These are phyloP conservation scores for Linaria vulgaris DNA, from an alignment of 257 asterid genomes.

Conservation along the genomic window DNA sequence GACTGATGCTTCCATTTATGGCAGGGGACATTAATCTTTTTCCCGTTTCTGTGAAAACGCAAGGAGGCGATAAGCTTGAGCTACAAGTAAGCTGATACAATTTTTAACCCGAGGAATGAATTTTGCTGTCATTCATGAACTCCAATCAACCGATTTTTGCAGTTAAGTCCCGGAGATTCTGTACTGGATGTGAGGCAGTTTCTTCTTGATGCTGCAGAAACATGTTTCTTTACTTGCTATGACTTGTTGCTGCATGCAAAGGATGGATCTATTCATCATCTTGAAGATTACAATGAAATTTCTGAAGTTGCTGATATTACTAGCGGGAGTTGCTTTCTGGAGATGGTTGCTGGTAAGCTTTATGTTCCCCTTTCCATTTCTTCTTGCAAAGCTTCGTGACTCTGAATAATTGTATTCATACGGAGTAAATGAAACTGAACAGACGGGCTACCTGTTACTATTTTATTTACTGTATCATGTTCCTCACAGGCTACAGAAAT, in stretches of 20 bases:
- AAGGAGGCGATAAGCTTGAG: slow-evolving; percentile 25
- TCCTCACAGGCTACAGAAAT: slow-evolving; percentile 11
- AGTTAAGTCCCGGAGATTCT: slow-evolving; percentile 98
- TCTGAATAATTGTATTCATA: not conserved
- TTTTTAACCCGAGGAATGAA: not conserved
- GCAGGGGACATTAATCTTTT: slow-evolving; percentile 20
- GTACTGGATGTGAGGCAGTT: slow-evolving; percentile 96
- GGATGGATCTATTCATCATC: slow-evolving; percentile 72
- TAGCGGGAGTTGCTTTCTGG: slow-evolving; percentile 76
- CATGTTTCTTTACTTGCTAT: slow-evolving; percentile 89
- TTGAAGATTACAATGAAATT: slow-evolving; percentile 92
- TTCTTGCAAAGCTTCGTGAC: slow-evolving; percentile 13
- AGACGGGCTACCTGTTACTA: not conserved
- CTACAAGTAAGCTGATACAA: slow-evolving; percentile 17
- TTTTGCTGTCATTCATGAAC: slow-evolving; percentile 11
- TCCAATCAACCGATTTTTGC: slow-evolving; percentile 37
- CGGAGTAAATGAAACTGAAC: slow-evolving; percentile 2
- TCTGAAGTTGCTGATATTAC: slow-evolving; percentile 94
- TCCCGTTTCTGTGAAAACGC: slow-evolving; percentile 23
- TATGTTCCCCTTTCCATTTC: slow-evolving; percentile 22
- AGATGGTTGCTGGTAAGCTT: slow-evolving; percentile 84
- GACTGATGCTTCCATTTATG: not conserved
- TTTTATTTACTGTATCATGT: slow-evolving; percentile 13
- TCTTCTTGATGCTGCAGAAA: slow-evolving; percentile 96
- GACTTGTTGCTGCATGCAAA: slow-evolving; percentile 77